phyloP scores from a whole-genome alignment of 2,329 filamentous ascomycete genomes.

The Arachnopeziza araneosa region DNA sequence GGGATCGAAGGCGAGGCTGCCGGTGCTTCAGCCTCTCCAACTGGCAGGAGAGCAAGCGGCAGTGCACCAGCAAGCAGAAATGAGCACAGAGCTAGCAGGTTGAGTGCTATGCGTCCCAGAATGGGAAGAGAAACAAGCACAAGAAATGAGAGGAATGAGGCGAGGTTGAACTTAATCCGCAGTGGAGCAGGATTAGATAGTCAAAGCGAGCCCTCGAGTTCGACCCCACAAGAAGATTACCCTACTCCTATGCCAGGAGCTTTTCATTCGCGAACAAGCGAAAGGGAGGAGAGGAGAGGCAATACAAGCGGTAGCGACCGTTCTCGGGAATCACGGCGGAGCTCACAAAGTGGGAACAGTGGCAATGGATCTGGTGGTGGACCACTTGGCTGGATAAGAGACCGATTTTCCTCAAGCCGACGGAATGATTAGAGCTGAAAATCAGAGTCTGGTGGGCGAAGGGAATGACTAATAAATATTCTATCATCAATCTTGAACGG shows the following conservation, averaged over 20 bases:
- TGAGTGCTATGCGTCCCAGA: constrained; percentile 11
- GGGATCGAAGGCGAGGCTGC: constrained; percentile 24
- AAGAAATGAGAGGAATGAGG: constrained; percentile 21
- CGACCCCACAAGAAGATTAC: constrained; percentile 1
- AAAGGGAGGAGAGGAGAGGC: constrained; percentile 16
- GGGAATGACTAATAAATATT: not conserved
- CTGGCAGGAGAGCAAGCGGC: constrained; percentile 14
- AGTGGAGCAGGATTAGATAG: constrained; percentile 13
- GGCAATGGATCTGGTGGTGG: constrained; percentile 13
- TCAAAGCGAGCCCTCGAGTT: not conserved
- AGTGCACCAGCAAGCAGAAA: constrained; percentile 9
- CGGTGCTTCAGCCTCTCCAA: constrained; percentile 6
- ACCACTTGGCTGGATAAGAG: constrained; percentile 22
- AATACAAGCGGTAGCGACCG: constrained; percentile 25
- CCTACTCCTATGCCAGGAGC: constrained; percentile 12
- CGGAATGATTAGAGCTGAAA: constrained; percentile 12
- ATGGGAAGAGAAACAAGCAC: constrained; percentile 12
- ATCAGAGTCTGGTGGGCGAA: not conserved
- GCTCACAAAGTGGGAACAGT: constrained; percentile 15
- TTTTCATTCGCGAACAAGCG: constrained; percentile 14
- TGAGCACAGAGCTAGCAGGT: constrained; percentile 14
- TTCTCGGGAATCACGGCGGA: constrained; percentile 16
- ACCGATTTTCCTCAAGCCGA: constrained; percentile 17
- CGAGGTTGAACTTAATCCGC: constrained; percentile 26
- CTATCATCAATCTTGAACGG: not conserved